Percentiles rank a stretch among this genome's conserved stretches.
Evolutionary conservation across 2,329 filamentous ascomycete genomes (phyloP).

Genomic region (Thyridium curvatum): DNA sequence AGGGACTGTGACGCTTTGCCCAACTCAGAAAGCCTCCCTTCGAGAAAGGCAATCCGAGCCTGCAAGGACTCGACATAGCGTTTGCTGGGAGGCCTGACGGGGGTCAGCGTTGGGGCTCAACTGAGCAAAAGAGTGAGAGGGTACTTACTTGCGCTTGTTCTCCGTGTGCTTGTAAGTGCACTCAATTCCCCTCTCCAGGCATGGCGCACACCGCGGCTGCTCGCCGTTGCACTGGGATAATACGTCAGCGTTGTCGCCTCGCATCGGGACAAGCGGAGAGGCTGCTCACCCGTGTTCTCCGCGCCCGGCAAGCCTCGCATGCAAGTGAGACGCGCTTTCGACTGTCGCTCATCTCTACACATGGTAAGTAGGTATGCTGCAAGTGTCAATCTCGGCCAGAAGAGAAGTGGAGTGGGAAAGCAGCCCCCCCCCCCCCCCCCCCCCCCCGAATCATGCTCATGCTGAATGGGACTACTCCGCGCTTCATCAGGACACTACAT

Average conservation of each 20-base stretch:
- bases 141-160: constrained; percentile 1
- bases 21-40: not conserved
- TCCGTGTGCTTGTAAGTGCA: not conserved
- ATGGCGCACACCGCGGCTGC: not conserved
- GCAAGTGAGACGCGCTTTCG: not conserved
- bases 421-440: no score
- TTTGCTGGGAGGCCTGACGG: constrained; percentile 1
- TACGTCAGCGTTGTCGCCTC: no score
- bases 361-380: no score
- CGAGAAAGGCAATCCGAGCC: not conserved
- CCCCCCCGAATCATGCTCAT: no score
- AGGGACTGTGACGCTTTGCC: not conserved
- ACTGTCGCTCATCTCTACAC: no score
- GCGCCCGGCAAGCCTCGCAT: not conserved
- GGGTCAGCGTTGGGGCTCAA: no score
- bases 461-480: no score
- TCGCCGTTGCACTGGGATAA: constrained; percentile 1
- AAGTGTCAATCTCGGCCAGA: no score
- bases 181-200: not conserved
- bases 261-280: no score
- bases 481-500: no score
- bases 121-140: no score
- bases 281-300: not conserved
- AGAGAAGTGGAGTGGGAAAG: no score
- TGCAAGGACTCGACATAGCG: not conserved